A percentile compares a stretch with the other conserved stretches of the same genome.
Evolutionary conservation across 2,329 filamentous ascomycete genomes (phyloP).

Genomic region (Cercospora brassicicola): DNA sequence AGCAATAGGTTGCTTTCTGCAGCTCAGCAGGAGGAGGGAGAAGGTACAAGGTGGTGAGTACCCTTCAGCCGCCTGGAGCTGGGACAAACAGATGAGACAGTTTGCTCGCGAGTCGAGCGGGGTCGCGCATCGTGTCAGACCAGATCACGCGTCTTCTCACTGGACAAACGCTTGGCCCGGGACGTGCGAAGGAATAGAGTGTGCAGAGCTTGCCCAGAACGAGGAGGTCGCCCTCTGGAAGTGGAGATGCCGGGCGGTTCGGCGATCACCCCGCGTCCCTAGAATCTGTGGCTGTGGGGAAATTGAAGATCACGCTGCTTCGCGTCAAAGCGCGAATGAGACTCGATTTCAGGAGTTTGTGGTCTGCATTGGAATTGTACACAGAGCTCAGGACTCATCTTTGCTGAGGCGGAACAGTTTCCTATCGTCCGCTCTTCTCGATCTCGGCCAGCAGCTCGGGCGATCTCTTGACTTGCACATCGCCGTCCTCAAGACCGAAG

Average conservation of each 20-base stretch:
- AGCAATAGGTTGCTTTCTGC: conserved; percentile 8
- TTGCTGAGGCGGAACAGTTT: not conserved
- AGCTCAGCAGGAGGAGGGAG: conserved; percentile 9
- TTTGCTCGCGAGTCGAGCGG: conserved; percentile 13
- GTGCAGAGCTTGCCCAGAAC: not conserved
- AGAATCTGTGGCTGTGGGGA: not conserved
- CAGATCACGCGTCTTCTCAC: not conserved
- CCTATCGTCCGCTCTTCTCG: not conserved
- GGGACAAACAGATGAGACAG: not conserved
- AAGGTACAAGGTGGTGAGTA: conserved; percentile 9
- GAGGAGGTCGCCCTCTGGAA: not conserved
- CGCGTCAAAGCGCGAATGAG: conserved; percentile 4
- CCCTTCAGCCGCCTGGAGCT: not conserved
- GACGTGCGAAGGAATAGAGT: conserved; percentile 1
- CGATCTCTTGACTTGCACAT: conserved; percentile 40
- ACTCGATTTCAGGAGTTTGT: not conserved
- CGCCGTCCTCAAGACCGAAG: conserved; percentile 77
- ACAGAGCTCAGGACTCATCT: not conserved
- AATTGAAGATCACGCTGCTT: conserved; percentile 1
- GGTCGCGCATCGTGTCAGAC: conserved; percentile 11
- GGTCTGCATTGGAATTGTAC: not conserved
- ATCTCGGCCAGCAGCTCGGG: conserved; percentile 16
- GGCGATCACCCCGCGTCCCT: conserved; percentile 5
- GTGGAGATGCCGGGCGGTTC: not conserved
- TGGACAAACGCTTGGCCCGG: conserved; percentile 1